Base-by-base conservation (phyloP, 1,139 yeast species). In the Debaryomyces nepalensis region DNA sequence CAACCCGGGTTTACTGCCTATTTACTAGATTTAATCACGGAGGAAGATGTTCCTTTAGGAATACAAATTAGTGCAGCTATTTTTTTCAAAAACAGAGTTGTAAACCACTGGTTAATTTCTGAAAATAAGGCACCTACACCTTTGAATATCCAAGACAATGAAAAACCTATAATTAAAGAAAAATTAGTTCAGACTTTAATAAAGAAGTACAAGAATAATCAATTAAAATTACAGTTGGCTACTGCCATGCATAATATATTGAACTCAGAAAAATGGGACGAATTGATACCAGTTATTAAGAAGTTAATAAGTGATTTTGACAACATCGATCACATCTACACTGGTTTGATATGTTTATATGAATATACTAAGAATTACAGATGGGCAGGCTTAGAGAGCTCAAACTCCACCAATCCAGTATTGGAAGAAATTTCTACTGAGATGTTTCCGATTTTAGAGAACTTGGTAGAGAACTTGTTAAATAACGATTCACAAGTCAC, bases 61-160 rank as follows among this genome's bases (percentile, higher is more conserved):
- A 72, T 79, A 43, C 77, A 84, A 52, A 65, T 80, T 38, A 76
- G 87, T 11, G 81, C 87, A 3, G 82, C 87, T 3, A 81, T 85
- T 39, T 80, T 81, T 55, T 80, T 84, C 65, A 85, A 84, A 58
- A 84, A 84, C 57, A 73, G 86, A 54, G 70, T 85, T 26, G 67
- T 64, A 36, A 68, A 72, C 47, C 75, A 79, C 49, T 85, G 91
- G 91, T 61, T 67, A 23, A 58, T 59, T 9, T 75, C 70, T 0
- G 79, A 72, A 32, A 73, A 71, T 36, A 66, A 59, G 49, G 45
- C 59, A 15, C 53, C 59, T 4, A 45, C 61, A 7, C 47, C 60
- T 3, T 45, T 58, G 14, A 53, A 58, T 41, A 78, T 82, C 40
- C 64, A 60, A 30, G 65, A 61, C 1, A 72, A 68, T 20, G 88